Conservation (phyloP, 768 basidiomycete genomes). For the Panaeolus cyanescens region DNA sequence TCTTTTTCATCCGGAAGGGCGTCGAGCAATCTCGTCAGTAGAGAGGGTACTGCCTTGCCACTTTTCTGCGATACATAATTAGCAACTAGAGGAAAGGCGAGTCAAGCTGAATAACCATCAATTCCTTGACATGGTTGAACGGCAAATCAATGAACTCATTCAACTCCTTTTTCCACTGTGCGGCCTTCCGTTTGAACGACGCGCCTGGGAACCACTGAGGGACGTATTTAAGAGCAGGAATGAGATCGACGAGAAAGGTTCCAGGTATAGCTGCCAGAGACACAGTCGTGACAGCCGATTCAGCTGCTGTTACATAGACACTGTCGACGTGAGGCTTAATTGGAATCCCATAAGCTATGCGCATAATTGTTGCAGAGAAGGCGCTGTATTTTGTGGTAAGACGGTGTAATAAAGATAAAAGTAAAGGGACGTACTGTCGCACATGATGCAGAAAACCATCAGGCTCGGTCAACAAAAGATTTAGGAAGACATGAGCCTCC, state of each 20-base stretch:
- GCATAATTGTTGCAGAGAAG: constrained; percentile 30
- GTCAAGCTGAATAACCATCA: neutral
- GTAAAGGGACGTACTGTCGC: neutral
- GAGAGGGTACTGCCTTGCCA: neutral
- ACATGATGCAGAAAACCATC: neutral
- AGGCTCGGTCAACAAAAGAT: neutral
- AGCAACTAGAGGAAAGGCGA: neutral
- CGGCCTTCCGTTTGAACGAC: constrained; percentile 55
- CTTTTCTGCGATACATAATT: neutral
- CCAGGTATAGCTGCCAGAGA: constrained; percentile 39
- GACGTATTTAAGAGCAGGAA: constrained; percentile 42
- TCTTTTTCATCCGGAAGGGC: neutral
- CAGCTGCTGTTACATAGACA: constrained; percentile 43
- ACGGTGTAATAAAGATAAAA: neutral
- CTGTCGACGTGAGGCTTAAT: constrained; percentile 36
- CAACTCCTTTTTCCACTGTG: constrained; percentile 39
- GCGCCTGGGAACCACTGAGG: constrained; percentile 65
- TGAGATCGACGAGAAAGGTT: constrained; percentile 44
- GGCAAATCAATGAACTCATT: constrained; percentile 38
- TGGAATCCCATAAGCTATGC: constrained; percentile 48
- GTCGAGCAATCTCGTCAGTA: neutral
- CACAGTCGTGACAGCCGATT: constrained; percentile 36
- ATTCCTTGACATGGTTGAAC: constrained; percentile 14
- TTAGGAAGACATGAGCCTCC: neutral
- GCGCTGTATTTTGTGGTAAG: neutral